Base-by-base conservation (phyloP, 257 asterid genomes). In the Striga asiatica region DNA sequence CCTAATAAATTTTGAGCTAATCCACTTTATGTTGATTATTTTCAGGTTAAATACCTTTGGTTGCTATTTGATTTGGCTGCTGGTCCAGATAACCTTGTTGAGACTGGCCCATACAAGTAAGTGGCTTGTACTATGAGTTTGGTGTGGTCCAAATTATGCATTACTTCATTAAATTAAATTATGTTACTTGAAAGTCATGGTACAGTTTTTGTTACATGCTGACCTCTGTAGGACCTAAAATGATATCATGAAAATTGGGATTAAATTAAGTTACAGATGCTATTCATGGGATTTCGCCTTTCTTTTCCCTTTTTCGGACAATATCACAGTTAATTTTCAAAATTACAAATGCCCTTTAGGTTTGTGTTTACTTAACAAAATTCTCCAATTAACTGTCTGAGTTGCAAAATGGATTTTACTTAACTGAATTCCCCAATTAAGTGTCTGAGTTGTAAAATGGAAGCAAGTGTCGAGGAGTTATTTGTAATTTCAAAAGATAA, bases 41-140 rank as follows among this genome's bases (percentile, higher is more conserved):
- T n/a, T 60, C 80, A 87, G 98, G 98, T 92, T 39, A 92, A 92
- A 62, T 92, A 92, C 69, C 72, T 92, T 61, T 92, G 98, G 98
- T 76, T 92, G 72, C 86, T 92, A 42, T 92, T 92, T 68, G 98
- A 92, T 75, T 79, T 92, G 77, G 98, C 94, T 61, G 95, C 95
- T 66, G 97, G 97, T 66, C 91, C 95, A 8, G 93, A 87, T 77
- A 92, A 92, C 78, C 82, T 92, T 68, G 91, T 92, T 56, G 98
- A 92, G 74, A 87, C 79, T 71, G 98, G 98, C 45, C 97, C 97
- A 43, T 92, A 87, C 84, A 88, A 81, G 98, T 92, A 74, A 73
- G 81, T 56, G 56, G 6, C 48, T 32, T 13, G 48, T 12, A 22
- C 17, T 29, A 10, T 42, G 23, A 57, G 32, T 29, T 42, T 16